Base-by-base conservation (phyloP, 2,329 filamentous ascomycete genomes). In the Verticillium tricorpus region DNA sequence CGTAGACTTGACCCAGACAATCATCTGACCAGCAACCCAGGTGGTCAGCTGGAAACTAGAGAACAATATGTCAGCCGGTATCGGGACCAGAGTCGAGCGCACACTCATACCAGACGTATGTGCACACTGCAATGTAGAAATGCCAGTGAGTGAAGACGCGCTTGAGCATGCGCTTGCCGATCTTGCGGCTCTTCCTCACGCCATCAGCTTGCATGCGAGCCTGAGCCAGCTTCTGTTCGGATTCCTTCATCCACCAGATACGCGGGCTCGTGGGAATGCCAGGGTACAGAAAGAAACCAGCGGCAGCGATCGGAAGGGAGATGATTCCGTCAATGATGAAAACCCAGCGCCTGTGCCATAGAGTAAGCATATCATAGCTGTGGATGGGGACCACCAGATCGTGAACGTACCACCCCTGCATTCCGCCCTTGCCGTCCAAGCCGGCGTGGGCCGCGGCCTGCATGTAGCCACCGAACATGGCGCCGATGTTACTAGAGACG, bases 361-460 rank as follows among this genome's bases (percentile, higher is more conserved):
- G 5, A 14, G 14, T 19, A 12, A 52, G 45, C 45, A 22, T 19
- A 22, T 8, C 5, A 8, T 12, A 28, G n/a, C 4, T 22, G 45
- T 5, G 12, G 17, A 15, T 15, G 14, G 37, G 15, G 25, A 25
- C 37, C 6, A 4, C 15, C 19, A 15, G 15, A 37, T 58, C 37
- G 35, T 39, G 28, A 28, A 58, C 57, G 14, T 50, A 62, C 77
- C 78, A 81, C 0, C 79, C 79, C 0, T 77, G 69, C 72, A 79
- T 75, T 1, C 78, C 78, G 2, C 64, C 68, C 0, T 77, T 70
- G 0, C 79, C 79, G 32, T 80, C 77, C 0, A 82, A 71, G 45
- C 78, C 78, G 17, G 73, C 77, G 66, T 81, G 80, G 1, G 78
- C 77, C 2, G 78, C 79, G 9, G 79, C 75, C 65, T 81, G 78